Evolutionary conservation across 2,329 filamentous ascomycete genomes (phyloP).

Genomic region (Phialocephala sp.): DNA sequence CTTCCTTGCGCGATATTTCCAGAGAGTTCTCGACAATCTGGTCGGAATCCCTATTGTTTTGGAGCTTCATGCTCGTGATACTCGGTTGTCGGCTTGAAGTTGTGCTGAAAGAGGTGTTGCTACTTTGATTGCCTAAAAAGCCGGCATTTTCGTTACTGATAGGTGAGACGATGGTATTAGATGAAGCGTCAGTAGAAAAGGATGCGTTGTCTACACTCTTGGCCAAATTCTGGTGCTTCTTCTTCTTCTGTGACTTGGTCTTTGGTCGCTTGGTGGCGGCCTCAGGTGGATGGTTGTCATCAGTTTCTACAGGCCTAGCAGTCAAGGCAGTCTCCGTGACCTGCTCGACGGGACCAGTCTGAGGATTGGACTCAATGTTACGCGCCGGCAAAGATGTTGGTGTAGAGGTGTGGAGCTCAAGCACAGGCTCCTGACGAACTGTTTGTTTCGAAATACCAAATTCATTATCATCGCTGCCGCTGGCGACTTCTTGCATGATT

Average conservation of each 20-base stretch:
- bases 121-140: slow-evolving; percentile 4
- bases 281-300: not conserved
- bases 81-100: slow-evolving; percentile 26
- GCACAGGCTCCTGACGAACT: not conserved
- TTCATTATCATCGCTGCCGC: not conserved
- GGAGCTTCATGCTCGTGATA: slow-evolving; percentile 1
- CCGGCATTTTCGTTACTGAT: slow-evolving; percentile 1
- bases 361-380: not conserved
- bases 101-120: slow-evolving; percentile 24
- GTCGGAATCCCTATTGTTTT: not conserved
- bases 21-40: not conserved
- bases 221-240: slow-evolving; percentile 12
- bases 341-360: not conserved
- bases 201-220: slow-evolving; percentile 16
- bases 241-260: slow-evolving; percentile 17
- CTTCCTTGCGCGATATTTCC: not conserved
- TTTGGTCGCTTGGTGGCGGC: not conserved
- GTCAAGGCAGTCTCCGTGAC: not conserved
- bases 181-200: slow-evolving; percentile 15
- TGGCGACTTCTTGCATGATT: not conserved
- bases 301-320: not conserved
- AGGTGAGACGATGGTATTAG: slow-evolving; percentile 14
- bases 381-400: not conserved
- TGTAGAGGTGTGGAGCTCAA: not conserved
- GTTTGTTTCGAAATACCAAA: not conserved